Base-by-base conservation (phyloP, 305 asterid species). In the Andrographis paniculata region DNA sequence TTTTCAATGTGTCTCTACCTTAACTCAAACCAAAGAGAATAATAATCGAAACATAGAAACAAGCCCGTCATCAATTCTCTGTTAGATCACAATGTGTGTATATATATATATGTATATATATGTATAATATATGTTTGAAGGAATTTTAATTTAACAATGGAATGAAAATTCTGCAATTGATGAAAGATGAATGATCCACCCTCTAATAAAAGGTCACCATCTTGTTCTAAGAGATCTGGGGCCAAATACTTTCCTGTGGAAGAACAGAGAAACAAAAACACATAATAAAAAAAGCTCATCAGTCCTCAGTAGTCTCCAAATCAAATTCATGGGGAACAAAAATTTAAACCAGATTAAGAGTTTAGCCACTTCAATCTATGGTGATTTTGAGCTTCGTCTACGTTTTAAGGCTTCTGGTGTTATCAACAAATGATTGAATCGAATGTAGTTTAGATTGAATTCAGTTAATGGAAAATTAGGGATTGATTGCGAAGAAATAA, bases 231-330 rank as follows among this genome's bases (percentile, higher is more conserved):
- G 60, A 60, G 76, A 64, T 74, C 79, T 75, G 74, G 50, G 59
- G 75, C 73, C 72, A 73, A 78, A 78, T 78, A 66, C 53, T 77
- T 72, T 68, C 95, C 95, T 82, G 94, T 72, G 71, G 75, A 77
- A 80, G 74, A 75, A 72, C 79, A n/a, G 8, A 72, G 67, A 74
- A 52, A 69, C 70, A 62, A 65, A 53, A 76, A 70, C 82, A 69
- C 42, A 19, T n/a, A n/a, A n/a, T n/a, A 63, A 22, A 67, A 70
- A 75, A 65, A 59, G 54, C 84, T 62, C 1, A 82, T 86, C 76
- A 86, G 95, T 79, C 59, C 55, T 77, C 85, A 67, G 85, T 63
- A 63, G 63, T 74, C 69, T 68, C 33, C 58, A 60, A 55, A 65
- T 62, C 49, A 47, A 59, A 45, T 45, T 38, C 47, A 24, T 5